phyloP scores from a whole-genome alignment of 371 early-diverging fungal species.

The Thermomucor indicae-seudaticae region DNA sequence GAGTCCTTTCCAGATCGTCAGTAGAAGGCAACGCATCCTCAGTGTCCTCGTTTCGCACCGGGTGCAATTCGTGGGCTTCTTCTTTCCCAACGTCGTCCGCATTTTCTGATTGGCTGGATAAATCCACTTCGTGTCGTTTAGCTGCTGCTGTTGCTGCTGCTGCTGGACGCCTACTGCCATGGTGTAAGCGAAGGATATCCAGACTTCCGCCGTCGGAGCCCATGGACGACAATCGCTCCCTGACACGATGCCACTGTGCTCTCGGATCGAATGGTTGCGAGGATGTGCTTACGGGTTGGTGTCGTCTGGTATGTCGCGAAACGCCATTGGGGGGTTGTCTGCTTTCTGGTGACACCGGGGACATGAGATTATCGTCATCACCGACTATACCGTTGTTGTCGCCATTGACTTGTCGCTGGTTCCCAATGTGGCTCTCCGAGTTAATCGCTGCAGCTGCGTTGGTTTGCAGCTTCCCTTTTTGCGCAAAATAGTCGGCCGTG shows the following conservation, averaged over 20 bases:
- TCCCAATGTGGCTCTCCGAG: not conserved
- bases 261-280: slow-evolving; percentile 27
- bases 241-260: slow-evolving; percentile 27
- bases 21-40: not conserved
- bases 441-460: not conserved
- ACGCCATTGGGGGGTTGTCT: slow-evolving; percentile 5
- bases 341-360: slow-evolving; percentile 21
- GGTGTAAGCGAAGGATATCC: not conserved
- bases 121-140: not conserved
- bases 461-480: slow-evolving; percentile 4
- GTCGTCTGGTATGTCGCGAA: too few species aligned
- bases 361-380: too few species aligned
- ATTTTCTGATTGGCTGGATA: not conserved
- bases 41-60: not conserved
- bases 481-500: slow-evolving; percentile 28
- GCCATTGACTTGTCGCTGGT: not conserved
- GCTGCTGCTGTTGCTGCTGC: not conserved
- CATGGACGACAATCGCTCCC: slow-evolving; percentile 13
- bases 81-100: slow-evolving; percentile 2
- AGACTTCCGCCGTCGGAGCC: not conserved
- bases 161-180: not conserved
- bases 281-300: not conserved
- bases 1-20: not conserved
- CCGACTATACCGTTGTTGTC: too few species aligned
- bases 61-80: not conserved